Percentiles rank a stretch among this genome's conserved stretches.
Conservation (phyloP, 192 early-diverging fungal genomes). For the Globomyces pollinis-pini region DNA sequence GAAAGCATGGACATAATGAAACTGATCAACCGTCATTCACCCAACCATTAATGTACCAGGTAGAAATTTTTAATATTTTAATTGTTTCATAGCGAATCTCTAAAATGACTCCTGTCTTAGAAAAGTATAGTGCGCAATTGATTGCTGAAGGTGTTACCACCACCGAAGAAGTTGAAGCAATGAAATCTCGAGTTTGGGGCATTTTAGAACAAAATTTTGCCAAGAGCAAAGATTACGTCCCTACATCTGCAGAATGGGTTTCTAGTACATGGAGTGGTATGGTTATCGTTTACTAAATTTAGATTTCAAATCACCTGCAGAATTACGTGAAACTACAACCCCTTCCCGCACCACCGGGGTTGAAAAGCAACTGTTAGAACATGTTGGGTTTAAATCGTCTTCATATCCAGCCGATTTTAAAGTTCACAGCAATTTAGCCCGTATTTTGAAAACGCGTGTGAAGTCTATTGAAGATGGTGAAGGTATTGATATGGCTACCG, state of each 20-base stretch:
- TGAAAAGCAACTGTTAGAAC: slow-evolving; percentile 60
- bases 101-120: slow-evolving; percentile 73
- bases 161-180: slow-evolving; percentile 70
- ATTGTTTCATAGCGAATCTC: slow-evolving; percentile 56
- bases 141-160: slow-evolving; percentile 78
- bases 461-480: slow-evolving; percentile 69
- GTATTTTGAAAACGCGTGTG: slow-evolving; percentile 77
- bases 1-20: slow-evolving; percentile 98
- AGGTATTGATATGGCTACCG: slow-evolving; percentile 94
- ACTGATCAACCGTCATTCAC: slow-evolving; percentile 98
- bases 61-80: slow-evolving; percentile 8
- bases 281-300: slow-evolving; percentile 32
- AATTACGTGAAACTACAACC: slow-evolving; percentile 63
- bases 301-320: slow-evolving; percentile 78
- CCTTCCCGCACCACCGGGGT: slow-evolving; percentile 64
- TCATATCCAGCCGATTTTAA: slow-evolving; percentile 77
- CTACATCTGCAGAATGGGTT: slow-evolving; percentile 87
- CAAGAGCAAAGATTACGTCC: slow-evolving; percentile 82
- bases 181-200: slow-evolving; percentile 86
- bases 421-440: slow-evolving; percentile 75
- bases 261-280: slow-evolving; percentile 91
- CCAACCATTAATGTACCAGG: slow-evolving; percentile 93
- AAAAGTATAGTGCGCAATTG: slow-evolving; percentile 81
- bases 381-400: slow-evolving; percentile 76
- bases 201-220: slow-evolving; percentile 89